These are phyloP conservation scores for Harringtonia aguacate DNA, from an alignment of 2,329 filamentous ascomycete genomes.

Conservation along the genomic window DNA sequence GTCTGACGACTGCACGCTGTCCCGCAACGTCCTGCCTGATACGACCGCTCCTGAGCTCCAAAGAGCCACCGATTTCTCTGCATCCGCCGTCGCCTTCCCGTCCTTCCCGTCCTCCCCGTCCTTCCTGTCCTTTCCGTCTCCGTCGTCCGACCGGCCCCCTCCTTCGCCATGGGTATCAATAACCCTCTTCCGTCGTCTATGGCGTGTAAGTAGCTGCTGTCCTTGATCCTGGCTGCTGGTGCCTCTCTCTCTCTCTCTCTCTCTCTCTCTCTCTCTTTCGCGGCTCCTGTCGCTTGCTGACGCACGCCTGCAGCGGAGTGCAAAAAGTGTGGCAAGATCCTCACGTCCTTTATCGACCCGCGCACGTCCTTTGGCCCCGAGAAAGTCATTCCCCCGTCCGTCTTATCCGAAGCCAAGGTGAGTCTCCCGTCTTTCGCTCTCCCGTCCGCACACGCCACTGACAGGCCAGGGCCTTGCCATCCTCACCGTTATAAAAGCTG, in stretches of 20 bases:
- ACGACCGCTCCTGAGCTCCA: too few species aligned
- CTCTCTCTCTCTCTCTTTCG: neutral
- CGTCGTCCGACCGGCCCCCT: neutral
- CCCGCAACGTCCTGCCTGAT: too few species aligned
- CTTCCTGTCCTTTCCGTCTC: too few species aligned
- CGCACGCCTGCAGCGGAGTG: slow-evolving; percentile 63
- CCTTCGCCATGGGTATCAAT: slow-evolving; percentile 46
- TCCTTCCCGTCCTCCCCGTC: neutral
- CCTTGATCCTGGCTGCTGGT: neutral
- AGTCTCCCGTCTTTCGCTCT: neutral
- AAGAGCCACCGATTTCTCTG: too few species aligned
- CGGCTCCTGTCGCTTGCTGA: neutral
- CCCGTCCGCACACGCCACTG: too few species aligned
- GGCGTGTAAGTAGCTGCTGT: slow-evolving; percentile 45
- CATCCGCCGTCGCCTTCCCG: neutral
- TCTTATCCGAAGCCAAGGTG: slow-evolving; percentile 87
- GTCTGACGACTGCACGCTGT: too few species aligned
- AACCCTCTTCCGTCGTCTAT: slow-evolving; percentile 57
- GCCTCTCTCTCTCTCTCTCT: neutral
- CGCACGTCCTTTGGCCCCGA: slow-evolving; percentile 89
- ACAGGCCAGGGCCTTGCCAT: slow-evolving; percentile 59
- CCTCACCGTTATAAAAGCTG: slow-evolving; percentile 77
- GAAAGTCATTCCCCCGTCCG: slow-evolving; percentile 86
- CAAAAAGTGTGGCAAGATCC: slow-evolving; percentile 92
- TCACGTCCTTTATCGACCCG: slow-evolving; percentile 89